Conservation (phyloP, 148 eudicot genomes). For the Fagopyrum esculentum region DNA sequence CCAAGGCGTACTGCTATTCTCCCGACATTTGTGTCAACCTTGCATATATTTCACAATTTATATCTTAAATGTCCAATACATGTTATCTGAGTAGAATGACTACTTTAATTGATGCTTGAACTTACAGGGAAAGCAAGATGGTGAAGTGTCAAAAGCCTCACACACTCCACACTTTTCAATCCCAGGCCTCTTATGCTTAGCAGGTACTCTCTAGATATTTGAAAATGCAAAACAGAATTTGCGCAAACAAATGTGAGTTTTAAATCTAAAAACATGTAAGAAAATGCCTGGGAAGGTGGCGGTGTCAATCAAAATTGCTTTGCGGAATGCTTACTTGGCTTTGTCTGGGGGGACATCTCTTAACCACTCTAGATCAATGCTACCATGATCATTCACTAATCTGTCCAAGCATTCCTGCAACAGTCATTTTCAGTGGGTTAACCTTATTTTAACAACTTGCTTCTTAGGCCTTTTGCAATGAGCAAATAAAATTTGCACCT, state of each 20-base stretch:
- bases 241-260: not conserved
- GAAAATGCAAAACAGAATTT: not conserved
- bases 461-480: not conserved
- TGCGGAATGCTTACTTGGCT: constrained; percentile 71
- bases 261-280: not conserved
- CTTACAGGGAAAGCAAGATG: constrained; percentile 99
- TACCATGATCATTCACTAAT: constrained; percentile 78
- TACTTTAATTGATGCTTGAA: constrained; percentile 2
- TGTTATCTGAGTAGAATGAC: not conserved
- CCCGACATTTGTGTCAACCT: constrained; percentile 98
- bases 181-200: constrained; percentile 88
- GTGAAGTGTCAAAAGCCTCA: constrained; percentile 91
- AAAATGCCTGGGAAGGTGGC: not conserved
- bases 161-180: constrained; percentile 96
- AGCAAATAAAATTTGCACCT: not conserved
- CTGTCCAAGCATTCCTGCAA: constrained; percentile 77
- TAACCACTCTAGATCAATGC: constrained; percentile 91
- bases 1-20: constrained; percentile 96
- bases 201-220: constrained; percentile 71
- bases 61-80: not conserved
- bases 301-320: not conserved
- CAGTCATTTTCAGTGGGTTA: not conserved
- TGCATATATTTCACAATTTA: not conserved
- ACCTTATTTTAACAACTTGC: not conserved
- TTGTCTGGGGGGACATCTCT: constrained; percentile 92